These are phyloP conservation scores for Amphicarpaea edgeworthii DNA, from an alignment of 306 rosid genomes.

Conservation along the genomic window DNA sequence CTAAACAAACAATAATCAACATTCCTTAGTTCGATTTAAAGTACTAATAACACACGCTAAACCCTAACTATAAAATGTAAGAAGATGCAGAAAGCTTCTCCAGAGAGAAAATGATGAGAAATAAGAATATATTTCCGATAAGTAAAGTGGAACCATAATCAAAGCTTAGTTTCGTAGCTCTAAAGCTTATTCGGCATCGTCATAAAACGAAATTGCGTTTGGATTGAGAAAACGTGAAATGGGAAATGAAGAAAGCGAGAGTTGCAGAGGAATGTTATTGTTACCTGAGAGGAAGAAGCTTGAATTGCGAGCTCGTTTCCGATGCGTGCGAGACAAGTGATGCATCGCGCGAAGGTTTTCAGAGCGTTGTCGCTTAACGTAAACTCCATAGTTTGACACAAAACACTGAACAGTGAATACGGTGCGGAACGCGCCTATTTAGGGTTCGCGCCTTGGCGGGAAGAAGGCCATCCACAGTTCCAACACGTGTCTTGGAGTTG, in stretches of 20 bases:
- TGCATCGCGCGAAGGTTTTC: conserved; percentile 82
- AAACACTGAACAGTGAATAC: not conserved
- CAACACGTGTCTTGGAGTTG: no score
- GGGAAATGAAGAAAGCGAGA: not conserved
- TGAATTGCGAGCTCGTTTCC: conserved; percentile 89
- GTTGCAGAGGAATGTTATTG: not conserved
- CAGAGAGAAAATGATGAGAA: not conserved
- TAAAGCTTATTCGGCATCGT: not conserved
- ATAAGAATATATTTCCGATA: not conserved
- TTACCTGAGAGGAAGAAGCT: conserved; percentile 87
- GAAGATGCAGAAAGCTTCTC: not conserved
- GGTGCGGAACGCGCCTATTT: conserved; percentile 4
- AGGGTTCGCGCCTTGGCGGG: conserved; percentile 56
- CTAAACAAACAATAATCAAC: not conserved
- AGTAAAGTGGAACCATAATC: not conserved
- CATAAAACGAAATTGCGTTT: not conserved
- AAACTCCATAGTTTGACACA: conserved; percentile 62
- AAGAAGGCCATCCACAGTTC: conserved; percentile 29
- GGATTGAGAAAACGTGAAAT: not conserved
- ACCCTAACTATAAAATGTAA: conserved; percentile 45
- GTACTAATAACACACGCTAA: conserved; percentile 29
- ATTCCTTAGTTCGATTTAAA: not conserved
- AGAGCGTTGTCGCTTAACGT: conserved; percentile 76
- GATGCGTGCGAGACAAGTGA: conserved; percentile 89
- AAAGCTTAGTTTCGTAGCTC: not conserved